Evolutionary conservation across 1,284 basidiomycete species (phyloP), one percentile per base, ranked within the genome.

Genomic region (Amylostereum areolatum): DNA sequence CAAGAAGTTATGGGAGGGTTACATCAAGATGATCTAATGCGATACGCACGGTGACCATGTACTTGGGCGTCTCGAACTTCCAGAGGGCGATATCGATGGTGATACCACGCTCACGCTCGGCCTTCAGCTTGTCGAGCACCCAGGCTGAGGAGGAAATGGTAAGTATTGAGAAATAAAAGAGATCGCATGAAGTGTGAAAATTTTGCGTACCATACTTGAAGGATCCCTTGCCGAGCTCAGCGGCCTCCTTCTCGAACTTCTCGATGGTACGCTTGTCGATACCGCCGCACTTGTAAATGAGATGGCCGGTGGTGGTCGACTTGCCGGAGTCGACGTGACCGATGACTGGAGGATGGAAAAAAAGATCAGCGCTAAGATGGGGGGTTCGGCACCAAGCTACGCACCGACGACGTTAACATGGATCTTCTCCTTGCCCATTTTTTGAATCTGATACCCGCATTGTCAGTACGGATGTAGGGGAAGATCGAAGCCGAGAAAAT

Each of bases 251-350:
- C 85, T 99, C 96, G 84, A 98, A 99, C 81, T 98, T 99, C 80
- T 99, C 95, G 66, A 99, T 97, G 73, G 95, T 98, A 89, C 97
- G 96, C 83, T 99, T 99, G 77, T 99, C 97, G 80, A 99, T 99
- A 92, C 97, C 97, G 87, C 96, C 96, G 75, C 96, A 99, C 88
- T 99, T 98, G 92, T 98, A 98, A 86, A 99, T 99, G 78, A 99
- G 82, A 83, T 99, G 97, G 65, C 97, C 97, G 66, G 97, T 99
- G 69, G 96, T 99, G 75, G 96, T 99, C 59, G 95, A 98, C 81
- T 98, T 98, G 64, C 96, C 91, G 70, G 90, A 92, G 78, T 93
- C 90, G 88, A 95, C 92, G 80, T 96, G 92, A 60, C 92, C 92
- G 79, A 95, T 94, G 73, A 96, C 92, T 91, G 73, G 50, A 57